Evolutionary conservation across 306 rosid genomes (phyloP).

Genomic region (Cicer chorassanicum): DNA sequence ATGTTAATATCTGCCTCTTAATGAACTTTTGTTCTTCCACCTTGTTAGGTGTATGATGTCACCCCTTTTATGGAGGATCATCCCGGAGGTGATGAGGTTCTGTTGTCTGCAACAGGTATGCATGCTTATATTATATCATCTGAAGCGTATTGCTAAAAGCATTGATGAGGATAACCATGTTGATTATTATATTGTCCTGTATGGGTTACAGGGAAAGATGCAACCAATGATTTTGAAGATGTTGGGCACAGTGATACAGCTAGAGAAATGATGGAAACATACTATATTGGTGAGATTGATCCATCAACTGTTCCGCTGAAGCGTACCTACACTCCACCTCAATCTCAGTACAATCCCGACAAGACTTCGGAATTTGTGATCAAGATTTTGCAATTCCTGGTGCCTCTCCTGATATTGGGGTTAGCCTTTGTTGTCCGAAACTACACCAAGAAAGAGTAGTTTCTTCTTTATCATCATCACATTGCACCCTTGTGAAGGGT

Average conservation of each 20-base stretch:
- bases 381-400: conserved; percentile 85
- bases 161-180: background rate
- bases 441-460: conserved; percentile 88
- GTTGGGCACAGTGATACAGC: conserved; percentile 98
- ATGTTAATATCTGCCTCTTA: conserved; percentile 2
- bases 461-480: background rate
- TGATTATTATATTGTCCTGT: conserved; percentile 25
- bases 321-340: conserved; percentile 61
- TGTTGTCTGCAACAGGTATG: conserved; percentile 84
- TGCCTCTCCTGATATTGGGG: conserved; percentile 87
- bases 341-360: conserved; percentile 60
- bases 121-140: conserved; percentile 10
- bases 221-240: conserved; percentile 90
- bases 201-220: conserved; percentile 80
- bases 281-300: conserved; percentile 89
- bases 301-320: conserved; percentile 65
- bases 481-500: conserved; percentile 42
- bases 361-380: conserved; percentile 80
- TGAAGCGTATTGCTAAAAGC: background rate
- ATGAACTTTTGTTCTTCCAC: conserved; percentile 34
- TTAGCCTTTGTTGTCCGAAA: conserved; percentile 83
- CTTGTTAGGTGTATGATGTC: conserved; percentile 78
- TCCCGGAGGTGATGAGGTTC: conserved; percentile 96
- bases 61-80: conserved; percentile 96
- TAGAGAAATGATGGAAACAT: conserved; percentile 84